Evolutionary conservation across 106 monocot genomes (phyloP).

Genomic region (Platanthera guangdongensis): DNA sequence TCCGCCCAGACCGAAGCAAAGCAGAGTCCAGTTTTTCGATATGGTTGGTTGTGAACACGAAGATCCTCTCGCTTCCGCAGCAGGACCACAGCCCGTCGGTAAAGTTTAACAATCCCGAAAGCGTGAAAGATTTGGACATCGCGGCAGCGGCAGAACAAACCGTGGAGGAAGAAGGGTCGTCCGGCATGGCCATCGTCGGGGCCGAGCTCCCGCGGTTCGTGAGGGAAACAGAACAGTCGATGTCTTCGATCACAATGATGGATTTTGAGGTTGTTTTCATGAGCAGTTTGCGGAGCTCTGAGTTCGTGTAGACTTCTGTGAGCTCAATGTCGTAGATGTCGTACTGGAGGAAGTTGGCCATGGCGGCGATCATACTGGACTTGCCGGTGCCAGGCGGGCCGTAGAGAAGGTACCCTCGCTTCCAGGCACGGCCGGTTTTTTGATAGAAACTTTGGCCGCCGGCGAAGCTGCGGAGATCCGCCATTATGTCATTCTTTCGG

Average conservation of each 20-base stretch:
- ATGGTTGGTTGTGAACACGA: conserved; percentile 82
- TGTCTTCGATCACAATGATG: conserved; percentile 90
- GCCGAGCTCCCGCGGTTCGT: conserved; percentile 10
- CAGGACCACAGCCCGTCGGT: conserved; percentile 87
- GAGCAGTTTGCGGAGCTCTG: conserved; percentile 78
- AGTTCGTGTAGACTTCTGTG: conserved; percentile 67
- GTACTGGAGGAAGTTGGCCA: conserved; percentile 76
- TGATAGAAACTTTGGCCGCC: conserved; percentile 45
- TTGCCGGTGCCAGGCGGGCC: conserved; percentile 92
- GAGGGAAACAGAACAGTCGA: conserved; percentile 73
- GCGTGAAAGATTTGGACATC: conserved; percentile 29
- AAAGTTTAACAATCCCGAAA: conserved; percentile 72
- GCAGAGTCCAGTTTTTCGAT: conserved; percentile 66
- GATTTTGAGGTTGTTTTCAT: conserved; percentile 83
- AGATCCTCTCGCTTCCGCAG: conserved; percentile 77
- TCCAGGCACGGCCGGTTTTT: conserved; percentile 73
- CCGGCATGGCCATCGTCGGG: background rate
- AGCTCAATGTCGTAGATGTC: conserved; percentile 90
- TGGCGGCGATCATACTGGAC: conserved; percentile 89
- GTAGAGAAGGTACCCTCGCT: conserved; percentile 67
- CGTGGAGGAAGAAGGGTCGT: conserved; percentile 2
- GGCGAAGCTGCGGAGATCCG: conserved; percentile 46
- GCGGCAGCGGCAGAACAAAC: background rate
- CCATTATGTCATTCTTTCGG: conserved; percentile 40
- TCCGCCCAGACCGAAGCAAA: conserved; percentile 63